phyloP scores from a whole-genome alignment of 2,329 filamentous ascomycete species.

The Phyllosticta citriasiana region DNA sequence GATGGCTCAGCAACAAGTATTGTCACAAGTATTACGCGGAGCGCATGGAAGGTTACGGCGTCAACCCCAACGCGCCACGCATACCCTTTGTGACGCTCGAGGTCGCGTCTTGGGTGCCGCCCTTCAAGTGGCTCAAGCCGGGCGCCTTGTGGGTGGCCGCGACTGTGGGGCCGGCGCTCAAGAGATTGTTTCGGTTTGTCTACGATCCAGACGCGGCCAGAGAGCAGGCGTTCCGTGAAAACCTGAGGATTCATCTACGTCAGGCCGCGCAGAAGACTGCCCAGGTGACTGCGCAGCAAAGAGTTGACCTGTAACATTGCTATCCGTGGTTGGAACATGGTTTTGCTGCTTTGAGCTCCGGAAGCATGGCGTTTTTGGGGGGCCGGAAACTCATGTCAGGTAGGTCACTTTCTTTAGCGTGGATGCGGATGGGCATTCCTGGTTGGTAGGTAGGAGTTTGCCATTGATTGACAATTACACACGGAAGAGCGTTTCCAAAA shows the following conservation, averaged over 20 bases:
- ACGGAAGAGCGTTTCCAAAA: too few species aligned
- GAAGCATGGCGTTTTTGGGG: neutral
- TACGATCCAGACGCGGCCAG: neutral
- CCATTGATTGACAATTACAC: neutral
- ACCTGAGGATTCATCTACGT: neutral
- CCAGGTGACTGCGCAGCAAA: neutral
- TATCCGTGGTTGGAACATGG: neutral
- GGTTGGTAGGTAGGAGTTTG: neutral
- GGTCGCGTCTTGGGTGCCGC: slow-evolving; percentile 29
- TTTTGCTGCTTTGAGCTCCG: neutral
- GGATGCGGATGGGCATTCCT: neutral
- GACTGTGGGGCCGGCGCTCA: neutral
- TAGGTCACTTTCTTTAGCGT: neutral
- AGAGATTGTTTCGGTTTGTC: neutral
- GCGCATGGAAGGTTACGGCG: slow-evolving; percentile 40
- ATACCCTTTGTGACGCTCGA: slow-evolving; percentile 48
- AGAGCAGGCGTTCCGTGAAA: neutral
- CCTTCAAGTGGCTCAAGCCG: slow-evolving; percentile 5
- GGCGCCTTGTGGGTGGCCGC: neutral
- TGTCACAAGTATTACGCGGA: slow-evolving; percentile 41
- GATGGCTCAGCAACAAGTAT: slow-evolving; percentile 32
- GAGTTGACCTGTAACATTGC: neutral
- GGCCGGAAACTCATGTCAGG: neutral
- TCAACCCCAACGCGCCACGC: slow-evolving; percentile 41
- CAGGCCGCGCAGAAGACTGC: neutral